Conservation (phyloP, 352 stramenopile species). For the Phytopythium litorale region DNA sequence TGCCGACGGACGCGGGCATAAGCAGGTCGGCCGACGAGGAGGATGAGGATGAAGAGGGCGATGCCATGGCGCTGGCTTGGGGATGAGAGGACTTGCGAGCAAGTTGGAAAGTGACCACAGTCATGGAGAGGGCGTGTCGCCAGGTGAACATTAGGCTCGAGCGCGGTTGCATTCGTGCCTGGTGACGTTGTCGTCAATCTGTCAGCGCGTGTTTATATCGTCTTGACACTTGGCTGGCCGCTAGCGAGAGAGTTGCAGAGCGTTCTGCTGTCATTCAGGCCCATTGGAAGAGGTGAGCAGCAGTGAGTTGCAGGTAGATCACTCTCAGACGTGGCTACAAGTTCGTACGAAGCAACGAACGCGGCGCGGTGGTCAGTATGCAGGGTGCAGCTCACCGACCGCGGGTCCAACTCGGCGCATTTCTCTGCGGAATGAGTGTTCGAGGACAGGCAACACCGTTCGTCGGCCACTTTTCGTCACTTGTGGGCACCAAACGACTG, state of each 20-base stretch:
- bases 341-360: neutral
- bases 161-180: neutral
- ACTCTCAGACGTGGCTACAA: neutral
- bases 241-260: too few relatives aligned
- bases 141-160: neutral
- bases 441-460: too few relatives aligned
- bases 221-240: neutral
- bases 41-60: neutral
- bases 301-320: too few relatives aligned
- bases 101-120: neutral
- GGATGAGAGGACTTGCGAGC: neutral
- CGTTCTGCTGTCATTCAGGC: too few relatives aligned
- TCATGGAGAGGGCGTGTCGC: neutral
- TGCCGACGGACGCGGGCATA: conserved; percentile 14
- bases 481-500: neutral
- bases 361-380: neutral
- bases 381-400: too few relatives aligned
- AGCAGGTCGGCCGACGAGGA: neutral
- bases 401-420: neutral
- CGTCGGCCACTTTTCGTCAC: neutral
- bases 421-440: neutral
- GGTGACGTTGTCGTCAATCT: neutral
- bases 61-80: neutral
- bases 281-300: neutral
- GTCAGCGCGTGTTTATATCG: neutral